A percentile compares a stretch with the other conserved stretches of the same genome.
Evolutionary conservation across 805 yeast genomes (phyloP).

Genomic region (Lachancea lanzarotensis): DNA sequence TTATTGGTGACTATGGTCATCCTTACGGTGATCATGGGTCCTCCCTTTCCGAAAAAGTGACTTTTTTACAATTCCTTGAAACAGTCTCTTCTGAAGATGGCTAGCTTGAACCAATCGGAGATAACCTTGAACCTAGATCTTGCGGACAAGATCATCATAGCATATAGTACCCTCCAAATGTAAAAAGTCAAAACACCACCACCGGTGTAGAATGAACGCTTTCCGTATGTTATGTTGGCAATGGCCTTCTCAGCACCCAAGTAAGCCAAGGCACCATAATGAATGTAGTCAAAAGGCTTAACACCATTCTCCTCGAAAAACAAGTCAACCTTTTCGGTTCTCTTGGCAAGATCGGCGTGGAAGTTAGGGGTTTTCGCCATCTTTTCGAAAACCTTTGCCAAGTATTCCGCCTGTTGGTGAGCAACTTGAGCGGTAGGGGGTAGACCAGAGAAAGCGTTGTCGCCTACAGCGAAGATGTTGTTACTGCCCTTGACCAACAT

Average conservation of each 20-base stretch:
- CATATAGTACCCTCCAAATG: slow-evolving; percentile 89
- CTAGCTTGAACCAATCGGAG: slow-evolving; percentile 84
- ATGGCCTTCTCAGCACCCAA: slow-evolving; percentile 91
- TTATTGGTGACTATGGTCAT: not conserved
- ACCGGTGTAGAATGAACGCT: slow-evolving; percentile 73
- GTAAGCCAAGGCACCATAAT: slow-evolving; percentile 90
- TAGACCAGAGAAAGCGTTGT: slow-evolving; percentile 79
- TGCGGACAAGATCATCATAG: slow-evolving; percentile 81
- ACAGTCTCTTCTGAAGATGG: slow-evolving; percentile 87
- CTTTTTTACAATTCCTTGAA: slow-evolving; percentile 62
- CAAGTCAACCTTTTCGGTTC: slow-evolving; percentile 37
- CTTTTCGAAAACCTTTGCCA: slow-evolving; percentile 66
- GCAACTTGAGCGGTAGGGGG: slow-evolving; percentile 99
- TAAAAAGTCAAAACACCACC: slow-evolving; percentile 86
- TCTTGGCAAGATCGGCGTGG: slow-evolving; percentile 34
- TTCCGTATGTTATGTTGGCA: slow-evolving; percentile 79
- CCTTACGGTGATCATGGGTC: not conserved
- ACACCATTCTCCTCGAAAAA: slow-evolving; percentile 42
- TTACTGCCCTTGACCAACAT: slow-evolving; percentile 75
- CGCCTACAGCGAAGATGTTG: slow-evolving; percentile 86
- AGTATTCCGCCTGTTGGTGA: slow-evolving; percentile 81
- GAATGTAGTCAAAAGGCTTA: slow-evolving; percentile 71
- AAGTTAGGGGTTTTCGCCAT: slow-evolving; percentile 36
- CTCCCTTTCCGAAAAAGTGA: not conserved
- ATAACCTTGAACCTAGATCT: slow-evolving; percentile 81